Conservation (phyloP, 305 asterid species). For the Solanum hybrid region DNA sequence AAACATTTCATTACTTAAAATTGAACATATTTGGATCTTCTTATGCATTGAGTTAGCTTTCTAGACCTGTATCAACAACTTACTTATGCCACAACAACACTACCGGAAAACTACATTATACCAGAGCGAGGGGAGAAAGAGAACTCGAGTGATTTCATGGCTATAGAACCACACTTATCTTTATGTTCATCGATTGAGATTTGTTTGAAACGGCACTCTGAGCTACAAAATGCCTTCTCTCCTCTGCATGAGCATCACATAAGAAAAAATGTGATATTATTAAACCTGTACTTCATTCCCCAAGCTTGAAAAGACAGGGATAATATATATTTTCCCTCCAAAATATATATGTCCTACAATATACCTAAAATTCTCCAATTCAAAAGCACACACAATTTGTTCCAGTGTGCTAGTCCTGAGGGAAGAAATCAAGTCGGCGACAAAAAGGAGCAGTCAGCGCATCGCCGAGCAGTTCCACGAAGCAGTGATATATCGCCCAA, state of each 20-base stretch:
- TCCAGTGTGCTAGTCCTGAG: no score
- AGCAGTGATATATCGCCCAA: no score
- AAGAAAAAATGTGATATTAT: not conserved
- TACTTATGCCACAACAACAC: constrained; percentile 55
- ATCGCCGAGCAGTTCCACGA: no score
- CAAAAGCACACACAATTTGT: not conserved
- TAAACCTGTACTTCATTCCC: not conserved
- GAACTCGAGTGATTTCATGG: constrained; percentile 28
- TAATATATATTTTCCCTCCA: not conserved
- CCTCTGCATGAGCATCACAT: constrained; percentile 31
- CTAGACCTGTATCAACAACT: not conserved
- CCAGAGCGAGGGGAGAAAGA: constrained; percentile 50
- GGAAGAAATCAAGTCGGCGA: no score
- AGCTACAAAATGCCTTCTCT: constrained; percentile 49
- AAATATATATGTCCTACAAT: not conserved
- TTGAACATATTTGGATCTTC: not conserved
- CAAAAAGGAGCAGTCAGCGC: no score
- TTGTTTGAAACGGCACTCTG: constrained; percentile 41
- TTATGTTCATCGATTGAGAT: constrained; percentile 36
- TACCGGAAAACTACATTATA: constrained; percentile 32
- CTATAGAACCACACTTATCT: constrained; percentile 32
- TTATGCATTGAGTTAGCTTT: not conserved
- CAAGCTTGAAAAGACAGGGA: not conserved
- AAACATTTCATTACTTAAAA: not conserved
- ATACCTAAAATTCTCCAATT: not conserved